A percentile compares a stretch with the other conserved stretches of the same genome.
These are phyloP conservation scores for Lactarius psammicola DNA, from an alignment of 768 basidiomycete species.

Conservation along the genomic window DNA sequence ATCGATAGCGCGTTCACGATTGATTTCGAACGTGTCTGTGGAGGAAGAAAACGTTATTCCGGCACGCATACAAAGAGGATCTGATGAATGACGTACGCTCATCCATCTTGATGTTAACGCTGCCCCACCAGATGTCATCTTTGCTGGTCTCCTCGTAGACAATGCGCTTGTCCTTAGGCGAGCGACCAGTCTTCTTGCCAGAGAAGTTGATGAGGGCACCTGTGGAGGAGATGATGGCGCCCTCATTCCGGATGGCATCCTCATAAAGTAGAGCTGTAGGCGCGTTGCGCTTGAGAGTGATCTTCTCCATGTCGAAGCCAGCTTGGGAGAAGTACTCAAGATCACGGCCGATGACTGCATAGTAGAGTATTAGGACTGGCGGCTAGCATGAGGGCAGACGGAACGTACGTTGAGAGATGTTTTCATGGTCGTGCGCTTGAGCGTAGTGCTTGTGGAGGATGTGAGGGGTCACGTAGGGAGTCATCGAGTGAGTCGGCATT, in stretches of 20 bases:
- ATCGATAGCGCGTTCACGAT: constrained; percentile 98
- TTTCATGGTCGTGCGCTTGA: constrained; percentile 66
- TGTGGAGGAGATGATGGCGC: constrained; percentile 93
- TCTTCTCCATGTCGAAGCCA: constrained; percentile 98
- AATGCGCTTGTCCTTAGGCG: constrained; percentile 99
- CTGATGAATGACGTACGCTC: constrained; percentile 65
- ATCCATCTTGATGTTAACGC: constrained; percentile 99
- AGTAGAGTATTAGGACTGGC: constrained; percentile 23
- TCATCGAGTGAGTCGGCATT: constrained; percentile 70
- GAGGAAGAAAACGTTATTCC: constrained; percentile 9
- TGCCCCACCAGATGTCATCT: constrained; percentile 99
- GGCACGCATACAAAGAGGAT: neutral
- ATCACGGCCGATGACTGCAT: constrained; percentile 83
- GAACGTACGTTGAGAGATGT: constrained; percentile 54
- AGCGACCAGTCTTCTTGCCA: constrained; percentile 97
- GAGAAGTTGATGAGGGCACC: constrained; percentile 99
- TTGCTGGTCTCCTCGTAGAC: constrained; percentile 96
- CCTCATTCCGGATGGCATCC: constrained; percentile 97
- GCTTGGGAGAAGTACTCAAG: constrained; percentile 98
- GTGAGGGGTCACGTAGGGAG: constrained; percentile 85
- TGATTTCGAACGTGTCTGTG: constrained; percentile 97
- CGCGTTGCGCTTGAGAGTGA: constrained; percentile 94
- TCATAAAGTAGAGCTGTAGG: constrained; percentile 90
- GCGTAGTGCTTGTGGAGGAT: constrained; percentile 87
- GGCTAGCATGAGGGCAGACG: neutral